These are phyloP conservation scores for Globomyces pollinis-pini DNA, from an alignment of 192 early-diverging fungal genomes.

Conservation along the genomic window DNA sequence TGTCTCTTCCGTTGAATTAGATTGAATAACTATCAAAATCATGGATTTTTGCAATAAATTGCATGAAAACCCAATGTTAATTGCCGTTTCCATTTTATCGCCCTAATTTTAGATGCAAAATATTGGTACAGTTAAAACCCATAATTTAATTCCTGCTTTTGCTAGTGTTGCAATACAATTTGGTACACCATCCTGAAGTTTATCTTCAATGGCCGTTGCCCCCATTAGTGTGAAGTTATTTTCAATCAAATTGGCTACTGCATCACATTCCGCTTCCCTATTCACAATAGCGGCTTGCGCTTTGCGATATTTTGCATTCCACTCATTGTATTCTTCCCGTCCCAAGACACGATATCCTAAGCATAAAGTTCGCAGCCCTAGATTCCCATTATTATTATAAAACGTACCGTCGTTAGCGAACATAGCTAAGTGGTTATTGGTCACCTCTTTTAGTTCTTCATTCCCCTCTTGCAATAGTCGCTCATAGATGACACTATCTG, in stretches of 20 bases:
- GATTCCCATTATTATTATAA: not conserved
- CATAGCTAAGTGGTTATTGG: constrained; percentile 2
- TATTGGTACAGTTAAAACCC: constrained; percentile 90
- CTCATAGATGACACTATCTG: constrained; percentile 92
- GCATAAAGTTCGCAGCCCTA: constrained; percentile 84
- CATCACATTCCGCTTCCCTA: constrained; percentile 65
- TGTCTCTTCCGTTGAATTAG: constrained; percentile 32
- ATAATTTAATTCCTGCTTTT: constrained; percentile 86
- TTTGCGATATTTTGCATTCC: constrained; percentile 65
- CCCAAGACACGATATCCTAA: constrained; percentile 69
- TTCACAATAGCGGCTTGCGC: constrained; percentile 65
- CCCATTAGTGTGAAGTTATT: constrained; percentile 73
- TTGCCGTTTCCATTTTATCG: constrained; percentile 97
- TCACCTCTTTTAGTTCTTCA: not conserved
- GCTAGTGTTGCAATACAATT: constrained; percentile 77
- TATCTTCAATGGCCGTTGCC: constrained; percentile 95
- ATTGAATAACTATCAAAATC: constrained; percentile 49
- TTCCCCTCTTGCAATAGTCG: constrained; percentile 35
- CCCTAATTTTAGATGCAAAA: constrained; percentile 37
- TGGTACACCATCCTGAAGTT: constrained; percentile 92
- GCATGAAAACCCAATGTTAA: constrained; percentile 91
- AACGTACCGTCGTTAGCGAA: constrained; percentile 16
- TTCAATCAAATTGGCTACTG: constrained; percentile 73
- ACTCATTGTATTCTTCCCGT: constrained; percentile 63
- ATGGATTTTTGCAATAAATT: constrained; percentile 40